A percentile compares a stretch with the other conserved stretches of the same genome.
phyloP scores from a whole-genome alignment of 495 filamentous ascomycete genomes.

The Talaromyces nanjingensis region DNA sequence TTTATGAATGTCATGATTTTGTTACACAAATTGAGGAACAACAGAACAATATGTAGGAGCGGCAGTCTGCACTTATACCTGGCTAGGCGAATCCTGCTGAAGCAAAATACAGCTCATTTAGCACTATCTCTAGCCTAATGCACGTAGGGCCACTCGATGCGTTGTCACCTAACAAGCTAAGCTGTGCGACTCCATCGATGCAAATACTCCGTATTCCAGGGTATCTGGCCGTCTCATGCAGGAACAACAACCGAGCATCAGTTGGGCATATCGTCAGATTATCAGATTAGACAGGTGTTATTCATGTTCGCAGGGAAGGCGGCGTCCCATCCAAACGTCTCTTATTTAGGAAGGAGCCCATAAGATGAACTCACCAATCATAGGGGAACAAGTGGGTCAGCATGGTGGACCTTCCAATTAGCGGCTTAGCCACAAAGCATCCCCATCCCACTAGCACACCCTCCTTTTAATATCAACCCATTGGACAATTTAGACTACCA shows the following conservation, averaged over 20 bases:
- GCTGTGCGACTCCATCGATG: not conserved
- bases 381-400: not conserved
- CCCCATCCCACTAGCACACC: too few relatives aligned
- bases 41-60: not conserved
- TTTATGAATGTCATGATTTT: not conserved
- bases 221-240: not conserved
- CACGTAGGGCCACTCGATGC: not conserved
- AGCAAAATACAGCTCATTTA: not conserved
- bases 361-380: not conserved
- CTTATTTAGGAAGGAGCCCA: too few relatives aligned
- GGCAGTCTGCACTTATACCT: not conserved
- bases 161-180: not conserved
- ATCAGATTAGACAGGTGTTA: not conserved
- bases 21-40: not conserved
- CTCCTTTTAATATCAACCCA: not conserved
- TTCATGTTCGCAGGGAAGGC: not conserved
- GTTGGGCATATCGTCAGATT: not conserved
- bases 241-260: not conserved
- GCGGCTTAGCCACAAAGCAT: too few relatives aligned
- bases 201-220: not conserved
- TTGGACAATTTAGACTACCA: not conserved
- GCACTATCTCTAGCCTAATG: not conserved
- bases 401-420: not conserved
- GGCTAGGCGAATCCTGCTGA: not conserved
- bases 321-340: too few relatives aligned